Evolutionary conservation across 495 filamentous ascomycete species (phyloP).

Genomic region (Daldinia decipiens): DNA sequence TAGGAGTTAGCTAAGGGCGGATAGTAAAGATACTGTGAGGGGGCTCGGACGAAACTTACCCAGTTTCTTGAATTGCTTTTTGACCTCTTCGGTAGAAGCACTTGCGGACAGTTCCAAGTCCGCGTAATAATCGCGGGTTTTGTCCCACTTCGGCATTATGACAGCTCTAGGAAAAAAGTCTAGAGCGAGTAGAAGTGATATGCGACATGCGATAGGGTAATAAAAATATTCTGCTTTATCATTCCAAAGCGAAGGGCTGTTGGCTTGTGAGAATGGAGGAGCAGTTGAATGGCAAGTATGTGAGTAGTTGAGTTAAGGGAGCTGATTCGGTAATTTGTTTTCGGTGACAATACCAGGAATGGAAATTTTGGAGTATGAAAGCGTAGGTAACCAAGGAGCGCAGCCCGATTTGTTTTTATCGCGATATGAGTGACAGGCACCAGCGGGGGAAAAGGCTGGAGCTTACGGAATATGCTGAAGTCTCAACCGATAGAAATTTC

Average conservation of each 20-base stretch:
- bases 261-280: constrained; percentile 1
- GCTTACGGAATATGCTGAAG: constrained; percentile 7
- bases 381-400: constrained; percentile 1
- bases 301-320: background rate
- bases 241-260: constrained; percentile 15
- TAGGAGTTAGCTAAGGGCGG: constrained; percentile 9
- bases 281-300: background rate
- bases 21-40: background rate
- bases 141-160: constrained; percentile 80
- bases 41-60: constrained; percentile 60
- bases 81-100: constrained; percentile 77
- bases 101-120: constrained; percentile 75
- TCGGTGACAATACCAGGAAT: background rate
- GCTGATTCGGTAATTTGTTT: constrained; percentile 3
- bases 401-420: constrained; percentile 18
- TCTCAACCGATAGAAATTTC: background rate
- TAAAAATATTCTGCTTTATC: constrained; percentile 8
- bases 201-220: constrained; percentile 6
- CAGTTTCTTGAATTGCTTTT: constrained; percentile 86
- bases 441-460: background rate
- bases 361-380: constrained; percentile 8
- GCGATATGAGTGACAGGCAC: background rate
- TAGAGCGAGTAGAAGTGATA: constrained; percentile 5
- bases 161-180: constrained; percentile 25
- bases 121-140: constrained; percentile 83